A percentile compares a stretch with the other conserved stretches of the same genome.
Conservation (phyloP, 179 eudicot genomes). For the Silene noctiflora region DNA sequence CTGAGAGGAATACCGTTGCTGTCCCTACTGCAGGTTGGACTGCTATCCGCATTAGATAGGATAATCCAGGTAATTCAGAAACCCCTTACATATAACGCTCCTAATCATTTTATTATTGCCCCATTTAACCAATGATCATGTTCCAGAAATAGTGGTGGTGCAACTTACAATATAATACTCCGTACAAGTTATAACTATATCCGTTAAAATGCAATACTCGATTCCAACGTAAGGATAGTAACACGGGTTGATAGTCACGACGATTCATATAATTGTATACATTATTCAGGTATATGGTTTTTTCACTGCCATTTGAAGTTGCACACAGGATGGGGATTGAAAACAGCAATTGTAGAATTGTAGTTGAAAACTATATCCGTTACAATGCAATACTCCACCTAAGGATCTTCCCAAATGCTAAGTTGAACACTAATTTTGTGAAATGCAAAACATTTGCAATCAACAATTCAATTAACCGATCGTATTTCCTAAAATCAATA, state of each 20-base stretch:
- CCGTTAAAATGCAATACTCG: too few relatives aligned
- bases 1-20: slow-evolving; percentile 49
- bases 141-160: too few relatives aligned
- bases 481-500: too few relatives aligned
- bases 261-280: not conserved
- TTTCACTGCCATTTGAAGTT: slow-evolving; percentile 62
- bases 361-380: slow-evolving; percentile 52
- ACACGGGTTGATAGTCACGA: too few relatives aligned
- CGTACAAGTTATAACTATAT: not conserved
- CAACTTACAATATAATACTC: not conserved
- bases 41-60: slow-evolving; percentile 50
- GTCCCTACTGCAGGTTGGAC: slow-evolving; percentile 63
- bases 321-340: slow-evolving; percentile 51
- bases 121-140: too few relatives aligned
- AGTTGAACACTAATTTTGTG: not conserved
- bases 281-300: slow-evolving; percentile 50
- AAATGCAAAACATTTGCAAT: not conserved
- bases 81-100: not conserved
- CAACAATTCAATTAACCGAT: too few relatives aligned
- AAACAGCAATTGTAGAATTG: slow-evolving; percentile 41
- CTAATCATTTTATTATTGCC: too few relatives aligned
- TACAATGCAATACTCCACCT: too few relatives aligned
- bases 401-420: slow-evolving; percentile 48
- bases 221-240: too few relatives aligned
- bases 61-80: slow-evolving; percentile 43